Conservation (phyloP, 106 monocot species). For the Acorus gramineus region DNA sequence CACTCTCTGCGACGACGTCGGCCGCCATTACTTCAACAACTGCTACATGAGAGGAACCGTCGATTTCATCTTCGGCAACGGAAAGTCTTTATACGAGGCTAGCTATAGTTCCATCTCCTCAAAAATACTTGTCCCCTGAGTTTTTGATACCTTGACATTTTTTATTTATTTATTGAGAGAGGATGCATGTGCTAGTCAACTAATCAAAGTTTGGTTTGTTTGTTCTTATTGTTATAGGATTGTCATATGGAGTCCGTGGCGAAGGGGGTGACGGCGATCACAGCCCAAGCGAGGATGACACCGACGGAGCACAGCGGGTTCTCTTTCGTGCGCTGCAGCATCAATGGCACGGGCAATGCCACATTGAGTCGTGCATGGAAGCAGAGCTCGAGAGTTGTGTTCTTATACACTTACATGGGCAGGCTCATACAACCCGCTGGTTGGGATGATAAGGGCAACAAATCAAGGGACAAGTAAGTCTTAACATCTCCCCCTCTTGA, state of each 20-base stretch:
- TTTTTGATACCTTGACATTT: background rate
- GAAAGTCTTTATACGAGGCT: background rate
- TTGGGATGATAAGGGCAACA: too few species aligned
- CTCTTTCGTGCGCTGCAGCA: too few species aligned
- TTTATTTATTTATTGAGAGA: too few species aligned
- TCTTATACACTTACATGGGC: too few species aligned
- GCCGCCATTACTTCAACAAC: constrained; percentile 1
- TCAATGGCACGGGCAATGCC: too few species aligned
- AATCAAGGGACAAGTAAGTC: too few species aligned
- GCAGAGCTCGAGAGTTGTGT: too few species aligned
- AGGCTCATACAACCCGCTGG: too few species aligned
- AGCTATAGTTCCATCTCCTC: background rate
- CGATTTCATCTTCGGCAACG: constrained; percentile 7
- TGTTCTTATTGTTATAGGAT: background rate
- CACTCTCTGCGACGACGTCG: background rate
- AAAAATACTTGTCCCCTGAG: background rate
- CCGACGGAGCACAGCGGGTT: too few species aligned
- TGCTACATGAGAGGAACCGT: background rate
- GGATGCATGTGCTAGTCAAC: background rate
- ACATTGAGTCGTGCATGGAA: too few species aligned
- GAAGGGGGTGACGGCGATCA: background rate
- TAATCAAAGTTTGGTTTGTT: too few species aligned
- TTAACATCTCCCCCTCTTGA: too few species aligned
- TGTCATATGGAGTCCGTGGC: background rate
- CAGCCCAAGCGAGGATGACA: background rate